Conservation (phyloP, 768 basidiomycete species). For the Podaxis sp. region DNA sequence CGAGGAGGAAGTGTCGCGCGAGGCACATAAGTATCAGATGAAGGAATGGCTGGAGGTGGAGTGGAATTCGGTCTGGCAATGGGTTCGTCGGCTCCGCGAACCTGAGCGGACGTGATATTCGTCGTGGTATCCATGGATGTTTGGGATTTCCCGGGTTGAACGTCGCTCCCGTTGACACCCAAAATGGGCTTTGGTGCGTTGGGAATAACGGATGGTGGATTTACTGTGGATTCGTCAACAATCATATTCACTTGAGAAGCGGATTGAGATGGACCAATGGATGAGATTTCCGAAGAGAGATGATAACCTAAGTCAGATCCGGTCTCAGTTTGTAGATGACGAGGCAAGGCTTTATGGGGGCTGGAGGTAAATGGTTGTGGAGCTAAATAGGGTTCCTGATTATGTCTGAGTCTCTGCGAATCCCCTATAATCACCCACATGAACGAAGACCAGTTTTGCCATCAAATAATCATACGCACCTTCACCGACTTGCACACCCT, state of each 20-base stretch:
- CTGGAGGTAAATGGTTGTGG: neutral
- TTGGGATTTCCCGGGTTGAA: neutral
- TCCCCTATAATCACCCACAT: constrained; percentile 5
- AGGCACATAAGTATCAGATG: neutral
- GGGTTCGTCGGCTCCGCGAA: too few relatives aligned
- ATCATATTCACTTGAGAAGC: constrained; percentile 10
- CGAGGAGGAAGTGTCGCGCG: neutral
- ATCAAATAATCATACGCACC: neutral
- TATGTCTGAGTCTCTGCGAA: neutral
- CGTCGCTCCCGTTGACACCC: constrained; percentile 9
- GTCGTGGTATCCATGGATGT: neutral
- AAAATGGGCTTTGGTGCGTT: constrained; percentile 11
- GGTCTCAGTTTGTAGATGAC: neutral
- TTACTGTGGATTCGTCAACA: neutral
- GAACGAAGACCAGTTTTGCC: neutral
- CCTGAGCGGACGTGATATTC: neutral
- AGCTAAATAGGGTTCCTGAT: constrained; percentile 1
- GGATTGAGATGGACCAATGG: constrained; percentile 11
- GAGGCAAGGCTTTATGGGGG: constrained; percentile 2
- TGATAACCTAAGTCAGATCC: neutral
- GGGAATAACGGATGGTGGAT: neutral
- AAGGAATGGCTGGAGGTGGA: neutral
- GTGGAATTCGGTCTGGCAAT: neutral
- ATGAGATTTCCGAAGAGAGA: constrained; percentile 1
- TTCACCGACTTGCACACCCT: constrained; percentile 27